A percentile compares a stretch with the other conserved stretches of the same genome.
Evolutionary conservation across 2,329 filamentous ascomycete species (phyloP).

Genomic region (Apiospora malaysiana): DNA sequence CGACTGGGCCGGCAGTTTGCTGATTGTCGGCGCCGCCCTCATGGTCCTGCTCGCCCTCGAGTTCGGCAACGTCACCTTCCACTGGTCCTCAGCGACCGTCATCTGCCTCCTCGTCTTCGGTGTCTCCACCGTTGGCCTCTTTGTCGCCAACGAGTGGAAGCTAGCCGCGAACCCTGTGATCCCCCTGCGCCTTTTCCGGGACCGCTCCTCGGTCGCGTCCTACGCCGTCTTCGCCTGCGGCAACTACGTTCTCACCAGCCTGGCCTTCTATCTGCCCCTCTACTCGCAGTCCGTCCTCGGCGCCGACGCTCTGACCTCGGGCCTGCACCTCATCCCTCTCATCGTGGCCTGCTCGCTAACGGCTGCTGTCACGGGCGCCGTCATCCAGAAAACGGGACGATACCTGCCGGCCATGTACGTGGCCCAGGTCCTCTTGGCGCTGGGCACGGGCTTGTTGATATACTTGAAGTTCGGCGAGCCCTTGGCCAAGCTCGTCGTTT

Average conservation of each 20-base stretch:
- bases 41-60: constrained; percentile 73
- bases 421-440: constrained; percentile 59
- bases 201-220: constrained; percentile 60
- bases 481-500: constrained; percentile 56
- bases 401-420: constrained; percentile 62
- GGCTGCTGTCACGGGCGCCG: constrained; percentile 45
- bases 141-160: constrained; percentile 67
- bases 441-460: constrained; percentile 65
- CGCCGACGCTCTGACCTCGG: constrained; percentile 65
- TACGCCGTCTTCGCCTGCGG: constrained; percentile 55
- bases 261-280: constrained; percentile 74
- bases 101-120: constrained; percentile 69
- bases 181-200: constrained; percentile 65
- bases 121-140: constrained; percentile 50
- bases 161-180: constrained; percentile 72
- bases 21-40: constrained; percentile 67
- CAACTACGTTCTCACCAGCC: constrained; percentile 65
- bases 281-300: constrained; percentile 74
- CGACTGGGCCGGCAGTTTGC: constrained; percentile 65
- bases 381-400: constrained; percentile 54
- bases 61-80: constrained; percentile 67
- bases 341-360: constrained; percentile 54
- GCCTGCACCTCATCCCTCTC: constrained; percentile 67
- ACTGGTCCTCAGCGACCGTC: constrained; percentile 67
- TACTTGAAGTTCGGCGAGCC: constrained; percentile 57